Base-by-base conservation (phyloP, 2,329 filamentous ascomycete genomes). In the Aureobasidium namibiae region DNA sequence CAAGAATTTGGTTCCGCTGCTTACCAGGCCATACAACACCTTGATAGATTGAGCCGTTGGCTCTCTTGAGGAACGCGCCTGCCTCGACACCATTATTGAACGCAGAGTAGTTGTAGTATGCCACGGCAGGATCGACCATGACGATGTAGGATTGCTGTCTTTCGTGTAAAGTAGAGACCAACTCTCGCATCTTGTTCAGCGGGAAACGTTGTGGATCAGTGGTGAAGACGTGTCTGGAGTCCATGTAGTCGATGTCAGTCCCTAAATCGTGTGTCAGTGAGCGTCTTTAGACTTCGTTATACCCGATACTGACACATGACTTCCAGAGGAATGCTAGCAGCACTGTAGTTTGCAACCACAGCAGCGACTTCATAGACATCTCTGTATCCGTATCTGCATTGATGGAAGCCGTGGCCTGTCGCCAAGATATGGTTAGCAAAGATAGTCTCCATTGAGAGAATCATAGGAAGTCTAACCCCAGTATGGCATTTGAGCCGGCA, bases 11-110 rank as follows among this genome's bases (percentile, higher is more conserved):
- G 5, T 11, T 4, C 9, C 2, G 34, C 18, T 16, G 29, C 41
- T 38, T 63, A 29, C 89, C 89, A 6, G 89, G 86, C 89, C 89
- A 92, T 23, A 92, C 88, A 16, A 90, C 86, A 16, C 88, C 82
- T 61, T 80, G 66, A 62, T 79, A 81, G 26, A 81, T 68, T 11
- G 75, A 75, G 14, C 78, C 86, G 64, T 90, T 85, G 6, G 42
- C 38, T 8, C 61, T 64, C 65, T 79, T 78, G 33, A 83, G 67
- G 69, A 84, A 84, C 10, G 82, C 70, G 21, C 75, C 79, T n/a
- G 80, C 73, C 6, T 81, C 78, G 1, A 82, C 71, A 0, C 87
- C 88, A 16, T 82, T 78, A 54, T 85, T 75, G 69, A 84, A 91
- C 0, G 82, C 67, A 63, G 64, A 84, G 50, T 71, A 84, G 62